A percentile compares a stretch with the other conserved stretches of the same genome.
These are phyloP conservation scores for Metarhizium anisopliae DNA, from an alignment of 2,329 filamentous ascomycete genomes.

Conservation along the genomic window DNA sequence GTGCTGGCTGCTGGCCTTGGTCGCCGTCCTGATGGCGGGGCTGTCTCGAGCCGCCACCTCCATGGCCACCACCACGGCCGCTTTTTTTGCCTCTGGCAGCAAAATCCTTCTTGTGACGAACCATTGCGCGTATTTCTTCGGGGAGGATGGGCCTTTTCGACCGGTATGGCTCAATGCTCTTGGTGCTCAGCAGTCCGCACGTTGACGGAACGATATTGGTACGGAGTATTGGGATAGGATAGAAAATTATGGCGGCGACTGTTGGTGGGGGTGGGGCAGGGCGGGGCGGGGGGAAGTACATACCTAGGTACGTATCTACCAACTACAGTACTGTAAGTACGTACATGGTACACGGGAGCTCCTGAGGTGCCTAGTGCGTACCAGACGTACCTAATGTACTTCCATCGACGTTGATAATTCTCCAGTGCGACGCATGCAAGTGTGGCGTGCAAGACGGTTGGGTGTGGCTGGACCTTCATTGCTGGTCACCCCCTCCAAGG, in stretches of 20 bases:
- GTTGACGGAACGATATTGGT: neutral
- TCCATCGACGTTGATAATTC: too few relatives aligned
- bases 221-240: too few relatives aligned
- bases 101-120: conserved; percentile 89
- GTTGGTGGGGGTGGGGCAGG: too few relatives aligned
- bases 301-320: neutral
- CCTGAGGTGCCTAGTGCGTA: too few relatives aligned
- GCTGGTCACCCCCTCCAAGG: too few relatives aligned
- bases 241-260: too few relatives aligned
- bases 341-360: too few relatives aligned
- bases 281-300: neutral
- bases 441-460: too few relatives aligned
- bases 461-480: too few relatives aligned
- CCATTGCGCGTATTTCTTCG: conserved; percentile 49
- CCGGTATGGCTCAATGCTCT: conserved; percentile 87
- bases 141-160: conserved; percentile 32
- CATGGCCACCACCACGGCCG: conserved; percentile 44
- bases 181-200: conserved; percentile 66
- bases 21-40: conserved; percentile 33
- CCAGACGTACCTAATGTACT: too few relatives aligned
- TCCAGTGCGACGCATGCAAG: too few relatives aligned
- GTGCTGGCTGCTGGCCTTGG: conserved; percentile 19
- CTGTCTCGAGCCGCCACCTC: conserved; percentile 24
- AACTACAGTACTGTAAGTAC: neutral
- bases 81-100: conserved; percentile 67